Conservation (phyloP, 78 protist species). For the Protostelium mycophagum region DNA sequence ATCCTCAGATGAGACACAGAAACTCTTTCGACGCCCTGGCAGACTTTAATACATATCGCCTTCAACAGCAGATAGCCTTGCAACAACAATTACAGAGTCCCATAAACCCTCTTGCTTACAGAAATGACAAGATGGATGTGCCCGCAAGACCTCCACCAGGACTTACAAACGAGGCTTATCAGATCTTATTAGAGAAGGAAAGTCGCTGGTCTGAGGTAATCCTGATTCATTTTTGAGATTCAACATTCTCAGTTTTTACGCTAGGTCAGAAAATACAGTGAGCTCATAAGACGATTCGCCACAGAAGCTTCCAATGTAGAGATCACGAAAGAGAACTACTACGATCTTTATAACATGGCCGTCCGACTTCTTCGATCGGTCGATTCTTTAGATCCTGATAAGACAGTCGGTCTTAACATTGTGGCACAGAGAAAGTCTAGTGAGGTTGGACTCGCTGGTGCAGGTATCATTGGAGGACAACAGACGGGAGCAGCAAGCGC, state of each 20-base stretch:
- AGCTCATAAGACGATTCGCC: constrained; percentile 25
- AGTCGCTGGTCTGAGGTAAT: background rate
- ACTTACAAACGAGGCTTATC: background rate
- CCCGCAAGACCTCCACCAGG: background rate
- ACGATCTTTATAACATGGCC: constrained; percentile 36
- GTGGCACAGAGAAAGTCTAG: background rate
- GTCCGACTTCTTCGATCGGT: constrained; percentile 23
- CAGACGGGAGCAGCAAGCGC: background rate
- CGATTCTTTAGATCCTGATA: constrained; percentile 19
- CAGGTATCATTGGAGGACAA: constrained; percentile 3
- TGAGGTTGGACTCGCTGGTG: background rate
- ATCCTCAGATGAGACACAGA: background rate
- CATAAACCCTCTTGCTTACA: background rate
- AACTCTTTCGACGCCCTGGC: background rate
- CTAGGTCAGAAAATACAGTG: constrained; percentile 18
- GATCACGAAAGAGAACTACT: constrained; percentile 30
- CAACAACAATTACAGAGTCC: background rate
- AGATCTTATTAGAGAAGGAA: background rate
- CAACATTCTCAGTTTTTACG: no score
- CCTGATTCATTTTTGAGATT: no score
- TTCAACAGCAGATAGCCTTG: background rate
- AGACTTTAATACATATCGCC: background rate
- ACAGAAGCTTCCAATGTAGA: constrained; percentile 14
- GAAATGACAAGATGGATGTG: background rate
- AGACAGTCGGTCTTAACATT: background rate